These are phyloP conservation scores for Fusarium scirpi DNA, from an alignment of 2,329 filamentous ascomycete species.

Conservation along the genomic window DNA sequence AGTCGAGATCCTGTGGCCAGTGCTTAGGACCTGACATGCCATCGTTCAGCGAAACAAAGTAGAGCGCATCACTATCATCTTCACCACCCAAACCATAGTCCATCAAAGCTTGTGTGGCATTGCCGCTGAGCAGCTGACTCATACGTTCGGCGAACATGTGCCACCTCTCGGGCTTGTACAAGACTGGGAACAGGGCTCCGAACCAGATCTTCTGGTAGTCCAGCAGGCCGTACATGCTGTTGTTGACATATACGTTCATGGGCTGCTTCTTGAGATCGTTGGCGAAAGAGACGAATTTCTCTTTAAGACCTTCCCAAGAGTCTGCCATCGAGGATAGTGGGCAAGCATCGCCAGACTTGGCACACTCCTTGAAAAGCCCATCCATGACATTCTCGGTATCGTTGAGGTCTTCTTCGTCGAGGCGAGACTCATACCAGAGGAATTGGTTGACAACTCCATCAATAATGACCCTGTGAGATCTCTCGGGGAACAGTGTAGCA, in stretches of 20 bases:
- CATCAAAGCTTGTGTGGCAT: constrained; percentile 54
- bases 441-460: constrained; percentile 53
- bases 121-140: constrained; percentile 53
- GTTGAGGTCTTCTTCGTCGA: constrained; percentile 45
- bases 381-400: constrained; percentile 49
- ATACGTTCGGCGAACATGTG: constrained; percentile 52
- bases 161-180: constrained; percentile 57
- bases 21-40: constrained; percentile 35
- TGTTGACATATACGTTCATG: constrained; percentile 58
- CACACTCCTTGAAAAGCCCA: constrained; percentile 53
- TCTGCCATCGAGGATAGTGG: constrained; percentile 54
- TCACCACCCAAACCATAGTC: constrained; percentile 48
- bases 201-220: constrained; percentile 53
- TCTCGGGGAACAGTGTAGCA: constrained; percentile 53
- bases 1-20: constrained; percentile 51
- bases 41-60: constrained; percentile 48
- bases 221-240: constrained; percentile 54
- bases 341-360: constrained; percentile 60
- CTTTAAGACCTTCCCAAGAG: constrained; percentile 52
- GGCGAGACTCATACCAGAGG: constrained; percentile 49
- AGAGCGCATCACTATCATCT: constrained; percentile 43
- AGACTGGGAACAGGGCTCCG: constrained; percentile 53
- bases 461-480: constrained; percentile 51
- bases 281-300: constrained; percentile 51
- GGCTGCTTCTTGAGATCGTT: constrained; percentile 54